phyloP scores from a whole-genome alignment of 2,329 filamentous ascomycete genomes.

The Acephala macrosclerotiorum region DNA sequence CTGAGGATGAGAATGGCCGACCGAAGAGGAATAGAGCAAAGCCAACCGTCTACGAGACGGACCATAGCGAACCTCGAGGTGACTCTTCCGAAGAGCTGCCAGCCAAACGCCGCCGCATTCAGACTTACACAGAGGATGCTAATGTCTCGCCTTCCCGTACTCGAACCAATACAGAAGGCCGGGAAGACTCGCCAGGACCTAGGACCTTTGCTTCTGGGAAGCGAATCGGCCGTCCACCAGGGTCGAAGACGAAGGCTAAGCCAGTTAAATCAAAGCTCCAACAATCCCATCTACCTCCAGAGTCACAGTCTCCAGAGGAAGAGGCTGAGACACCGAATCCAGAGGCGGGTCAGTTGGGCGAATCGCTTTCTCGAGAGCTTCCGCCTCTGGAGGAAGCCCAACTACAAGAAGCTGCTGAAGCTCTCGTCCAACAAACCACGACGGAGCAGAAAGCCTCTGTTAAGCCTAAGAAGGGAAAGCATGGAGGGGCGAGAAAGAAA shows the following conservation, averaged over 20 bases:
- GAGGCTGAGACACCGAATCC: conserved; percentile 11
- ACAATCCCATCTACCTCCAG: conserved; percentile 27
- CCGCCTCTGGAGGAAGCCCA: conserved; percentile 35
- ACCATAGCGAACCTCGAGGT: conserved; percentile 36
- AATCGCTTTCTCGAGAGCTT: conserved; percentile 29
- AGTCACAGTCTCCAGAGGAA: conserved; percentile 30
- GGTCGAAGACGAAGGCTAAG: conserved; percentile 31
- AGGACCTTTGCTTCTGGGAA: conserved; percentile 42
- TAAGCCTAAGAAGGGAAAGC: conserved; percentile 30
- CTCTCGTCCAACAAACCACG: conserved; percentile 33
- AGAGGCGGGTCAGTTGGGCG: conserved; percentile 17
- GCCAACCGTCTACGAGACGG: conserved; percentile 25
- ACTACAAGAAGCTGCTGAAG: conserved; percentile 37
- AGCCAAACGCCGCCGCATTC: conserved; percentile 39
- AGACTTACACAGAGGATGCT: conserved; percentile 18
- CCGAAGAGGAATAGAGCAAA: conserved; percentile 36
- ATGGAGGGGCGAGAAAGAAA: conserved; percentile 33
- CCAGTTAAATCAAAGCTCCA: conserved; percentile 39
- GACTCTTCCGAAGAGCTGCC: conserved; percentile 38
- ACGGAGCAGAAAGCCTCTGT: conserved; percentile 11
- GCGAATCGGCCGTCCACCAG: conserved; percentile 42
- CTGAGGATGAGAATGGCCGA: conserved; percentile 33
- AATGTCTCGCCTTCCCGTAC: not conserved
- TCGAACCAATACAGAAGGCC: conserved; percentile 19
- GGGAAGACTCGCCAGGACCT: conserved; percentile 34